These are phyloP conservation scores for Paralagenidium karlingii DNA, from an alignment of 352 stramenopile genomes.

Conservation along the genomic window DNA sequence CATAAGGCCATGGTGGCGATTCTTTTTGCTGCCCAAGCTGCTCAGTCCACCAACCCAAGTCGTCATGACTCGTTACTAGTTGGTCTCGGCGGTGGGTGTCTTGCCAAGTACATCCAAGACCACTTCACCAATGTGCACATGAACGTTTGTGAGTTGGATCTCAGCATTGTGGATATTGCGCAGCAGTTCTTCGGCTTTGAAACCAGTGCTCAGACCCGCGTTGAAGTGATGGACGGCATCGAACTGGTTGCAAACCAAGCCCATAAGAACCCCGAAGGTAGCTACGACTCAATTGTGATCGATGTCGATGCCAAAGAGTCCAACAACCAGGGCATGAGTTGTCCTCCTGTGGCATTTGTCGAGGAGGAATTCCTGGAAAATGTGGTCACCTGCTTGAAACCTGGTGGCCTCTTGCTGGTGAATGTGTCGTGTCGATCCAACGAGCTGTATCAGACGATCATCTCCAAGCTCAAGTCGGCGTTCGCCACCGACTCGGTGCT, in stretches of 20 bases:
- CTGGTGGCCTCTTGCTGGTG: conserved; percentile 34
- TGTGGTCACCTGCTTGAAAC: conserved; percentile 15
- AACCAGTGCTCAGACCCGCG: conserved; percentile 20
- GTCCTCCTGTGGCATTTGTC: conserved; percentile 49
- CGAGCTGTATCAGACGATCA: conserved; percentile 33
- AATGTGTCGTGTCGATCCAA: conserved; percentile 48
- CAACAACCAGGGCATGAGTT: conserved; percentile 51
- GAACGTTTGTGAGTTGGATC: conserved; percentile 53
- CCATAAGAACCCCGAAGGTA: conserved; percentile 10
- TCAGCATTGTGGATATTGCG: conserved; percentile 37
- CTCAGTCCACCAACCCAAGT: background rate
- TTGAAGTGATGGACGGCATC: conserved; percentile 36
- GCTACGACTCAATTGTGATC: conserved; percentile 48
- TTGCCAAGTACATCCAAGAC: conserved; percentile 52
- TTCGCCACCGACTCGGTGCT: conserved; percentile 11
- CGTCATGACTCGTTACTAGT: conserved; percentile 32
- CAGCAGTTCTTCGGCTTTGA: conserved; percentile 60
- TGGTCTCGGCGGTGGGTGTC: conserved; percentile 52
- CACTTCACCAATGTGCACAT: conserved; percentile 24
- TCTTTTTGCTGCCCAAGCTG: conserved; percentile 13
- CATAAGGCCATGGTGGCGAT: conserved; percentile 62
- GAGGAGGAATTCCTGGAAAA: conserved; percentile 24
- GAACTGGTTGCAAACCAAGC: conserved; percentile 13
- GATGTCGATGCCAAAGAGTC: conserved; percentile 63
- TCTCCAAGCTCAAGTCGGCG: conserved; percentile 18